A percentile compares a stretch with the other conserved stretches of the same genome.
Conservation (phyloP, 345 rosid genomes). For the Linum trigynum region DNA sequence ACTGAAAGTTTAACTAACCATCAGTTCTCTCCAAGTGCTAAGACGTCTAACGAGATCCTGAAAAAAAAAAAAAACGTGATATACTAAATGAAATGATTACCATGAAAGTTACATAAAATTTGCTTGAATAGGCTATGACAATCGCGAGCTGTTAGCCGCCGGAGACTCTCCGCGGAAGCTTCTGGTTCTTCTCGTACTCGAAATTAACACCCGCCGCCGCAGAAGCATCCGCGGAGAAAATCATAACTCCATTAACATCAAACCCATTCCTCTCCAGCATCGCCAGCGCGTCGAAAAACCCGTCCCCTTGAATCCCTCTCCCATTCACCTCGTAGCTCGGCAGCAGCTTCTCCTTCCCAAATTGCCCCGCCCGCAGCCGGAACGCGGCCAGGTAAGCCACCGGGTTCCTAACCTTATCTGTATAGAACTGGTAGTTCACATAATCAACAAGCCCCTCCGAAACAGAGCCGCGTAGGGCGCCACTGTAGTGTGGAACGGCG, state of each 20-base stretch:
- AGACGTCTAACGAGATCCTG: conserved; percentile 72
- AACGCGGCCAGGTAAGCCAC: conserved; percentile 28
- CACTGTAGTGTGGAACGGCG: conserved; percentile 28
- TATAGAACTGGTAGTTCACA: conserved; percentile 49
- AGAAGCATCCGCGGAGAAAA: conserved; percentile 49
- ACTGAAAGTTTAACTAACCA: conserved; percentile 43
- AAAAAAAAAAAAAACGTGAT: conserved; percentile 19
- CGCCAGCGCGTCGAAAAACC: conserved; percentile 35
- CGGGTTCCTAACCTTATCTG: conserved; percentile 31
- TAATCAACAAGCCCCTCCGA: conserved; percentile 26
- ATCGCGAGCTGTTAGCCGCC: too few relatives aligned
- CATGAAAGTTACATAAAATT: neutral
- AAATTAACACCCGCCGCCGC: conserved; percentile 10
- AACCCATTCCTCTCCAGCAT: conserved; percentile 32
- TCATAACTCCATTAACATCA: conserved; percentile 44
- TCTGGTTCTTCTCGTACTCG: conserved; percentile 32
- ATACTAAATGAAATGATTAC: neutral
- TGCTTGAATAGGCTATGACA: conserved; percentile 2
- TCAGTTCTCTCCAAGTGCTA: conserved; percentile 90
- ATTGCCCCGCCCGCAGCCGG: conserved; percentile 24
- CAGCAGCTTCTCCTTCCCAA: conserved; percentile 30
- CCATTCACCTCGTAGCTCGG: conserved; percentile 53
- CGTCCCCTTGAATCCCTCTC: conserved; percentile 56
- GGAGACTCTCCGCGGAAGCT: too few relatives aligned
- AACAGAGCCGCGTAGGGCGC: conserved; percentile 30